phyloP scores from a whole-genome alignment of 2,329 filamentous ascomycete species.

The Ascocoryne sarcoides region DNA sequence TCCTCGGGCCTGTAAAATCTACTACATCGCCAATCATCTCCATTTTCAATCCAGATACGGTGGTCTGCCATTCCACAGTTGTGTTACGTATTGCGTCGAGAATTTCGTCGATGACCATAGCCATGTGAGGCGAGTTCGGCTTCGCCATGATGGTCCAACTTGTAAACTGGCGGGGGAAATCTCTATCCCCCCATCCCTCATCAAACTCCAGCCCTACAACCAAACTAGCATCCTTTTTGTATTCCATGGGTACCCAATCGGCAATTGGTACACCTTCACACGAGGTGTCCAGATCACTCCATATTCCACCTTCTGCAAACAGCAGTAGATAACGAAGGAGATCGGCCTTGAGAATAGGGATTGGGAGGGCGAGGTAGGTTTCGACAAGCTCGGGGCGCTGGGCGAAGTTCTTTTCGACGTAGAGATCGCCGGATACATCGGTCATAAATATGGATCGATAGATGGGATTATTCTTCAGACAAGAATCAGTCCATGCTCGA shows the following conservation, averaged over 20 bases:
- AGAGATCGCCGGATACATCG: conserved; percentile 20
- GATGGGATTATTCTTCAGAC: conserved; percentile 23
- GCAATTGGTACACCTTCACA: conserved; percentile 28
- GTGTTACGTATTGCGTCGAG: conserved; percentile 16
- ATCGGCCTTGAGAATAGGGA: conserved; percentile 34
- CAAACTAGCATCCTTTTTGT: conserved; percentile 23
- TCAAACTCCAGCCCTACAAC: conserved; percentile 28
- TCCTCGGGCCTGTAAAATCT: conserved; percentile 25
- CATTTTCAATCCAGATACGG: conserved; percentile 18
- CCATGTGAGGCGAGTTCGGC: conserved; percentile 20
- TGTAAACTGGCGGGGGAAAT: conserved; percentile 25
- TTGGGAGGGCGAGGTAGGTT: conserved; percentile 27
- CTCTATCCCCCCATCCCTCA: conserved; percentile 29
- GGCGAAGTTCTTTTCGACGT: conserved; percentile 28
- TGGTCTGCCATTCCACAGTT: conserved; percentile 9
- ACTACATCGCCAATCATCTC: conserved; percentile 26
- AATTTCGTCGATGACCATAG: conserved; percentile 25
- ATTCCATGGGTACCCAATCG: conserved; percentile 31
- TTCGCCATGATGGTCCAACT: conserved; percentile 28
- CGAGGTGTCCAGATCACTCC: conserved; percentile 33
- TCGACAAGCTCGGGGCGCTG: conserved; percentile 32
- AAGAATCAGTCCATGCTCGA: conserved; percentile 26
- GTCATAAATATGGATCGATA: conserved; percentile 23
- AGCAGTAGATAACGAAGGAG: conserved; percentile 36
- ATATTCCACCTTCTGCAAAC: conserved; percentile 33